These are phyloP conservation scores for Ophiocordyceps robertsii DNA, from an alignment of 2,329 filamentous ascomycete species.

Conservation along the genomic window DNA sequence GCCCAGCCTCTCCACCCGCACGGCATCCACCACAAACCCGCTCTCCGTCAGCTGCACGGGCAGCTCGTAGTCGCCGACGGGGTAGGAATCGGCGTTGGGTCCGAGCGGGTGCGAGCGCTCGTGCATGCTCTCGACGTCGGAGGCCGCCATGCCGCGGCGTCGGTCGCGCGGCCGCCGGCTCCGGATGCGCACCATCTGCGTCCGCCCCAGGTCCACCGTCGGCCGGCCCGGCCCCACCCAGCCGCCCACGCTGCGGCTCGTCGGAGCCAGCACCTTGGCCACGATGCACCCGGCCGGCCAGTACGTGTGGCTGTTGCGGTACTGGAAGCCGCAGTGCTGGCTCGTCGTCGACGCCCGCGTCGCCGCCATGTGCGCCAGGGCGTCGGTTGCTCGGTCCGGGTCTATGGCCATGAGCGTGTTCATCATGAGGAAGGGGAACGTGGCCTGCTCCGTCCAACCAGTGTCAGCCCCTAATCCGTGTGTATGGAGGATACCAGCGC, in stretches of 20 bases:
- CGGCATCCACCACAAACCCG: slow-evolving; percentile 47
- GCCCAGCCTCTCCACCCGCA: slow-evolving; percentile 55
- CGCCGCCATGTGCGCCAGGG: slow-evolving; percentile 54
- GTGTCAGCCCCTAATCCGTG: too few species aligned
- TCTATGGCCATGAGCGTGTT: slow-evolving; percentile 66
- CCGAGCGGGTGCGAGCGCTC: slow-evolving; percentile 58
- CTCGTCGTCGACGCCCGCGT: slow-evolving; percentile 25
- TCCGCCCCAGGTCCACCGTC: slow-evolving; percentile 50
- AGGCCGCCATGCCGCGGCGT: slow-evolving; percentile 29
- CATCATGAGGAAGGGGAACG: slow-evolving; percentile 64
- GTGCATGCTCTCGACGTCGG: slow-evolving; percentile 52
- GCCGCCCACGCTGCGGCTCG: slow-evolving; percentile 55
- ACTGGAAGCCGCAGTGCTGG: slow-evolving; percentile 62
- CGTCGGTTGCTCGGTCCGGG: slow-evolving; percentile 50
- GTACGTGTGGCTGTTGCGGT: slow-evolving; percentile 60
- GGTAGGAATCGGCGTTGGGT: slow-evolving; percentile 46
- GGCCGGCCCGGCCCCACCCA: slow-evolving; percentile 64
- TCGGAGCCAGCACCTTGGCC: slow-evolving; percentile 62
- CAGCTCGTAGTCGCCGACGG: slow-evolving; percentile 49
- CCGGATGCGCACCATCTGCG: slow-evolving; percentile 57
- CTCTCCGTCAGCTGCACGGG: slow-evolving; percentile 33
- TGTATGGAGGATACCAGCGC: too few species aligned
- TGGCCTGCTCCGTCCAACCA: too few species aligned
- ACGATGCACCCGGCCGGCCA: slow-evolving; percentile 62
- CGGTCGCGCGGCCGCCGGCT: slow-evolving; percentile 39